Base-by-base conservation (phyloP, 345 rosid species). In the Viola odorata region DNA sequence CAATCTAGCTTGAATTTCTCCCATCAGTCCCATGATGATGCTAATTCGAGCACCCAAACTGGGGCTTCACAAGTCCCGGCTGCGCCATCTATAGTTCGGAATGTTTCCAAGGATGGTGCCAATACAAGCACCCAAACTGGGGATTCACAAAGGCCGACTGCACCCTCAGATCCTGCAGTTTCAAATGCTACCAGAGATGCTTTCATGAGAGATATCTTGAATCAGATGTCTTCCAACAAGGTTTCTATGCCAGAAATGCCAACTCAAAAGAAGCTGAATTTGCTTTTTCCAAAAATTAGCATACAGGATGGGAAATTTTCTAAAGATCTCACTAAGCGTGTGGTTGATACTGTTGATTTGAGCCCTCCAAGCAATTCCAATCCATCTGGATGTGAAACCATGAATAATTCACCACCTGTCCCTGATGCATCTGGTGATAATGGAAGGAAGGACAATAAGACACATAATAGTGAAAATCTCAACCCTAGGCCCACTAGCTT, bases 331-430 rank as follows among this genome's bases (percentile, higher is more conserved):
- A 15, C 62, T 3, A 11, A 42, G 8, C 45, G 58, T 62, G 52
- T 12, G 15, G 50, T 73, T 37, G 38, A 59, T 53, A 51, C 74
- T 41, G 70, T 81, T 68, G 76, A 84, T 73, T 57, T 79, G 70
- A 81, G 42, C 13, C 76, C 77, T 55, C 2, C 63, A 45, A 36
- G 58, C 61, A 76, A 65, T 47, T 48, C 53, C 41, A 61, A 48
- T 71, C 66, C 58, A 2, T 40, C 45, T 53, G 73, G 67, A 66
- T 36, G 37, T 38, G 10, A 61, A 62, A 11, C 32, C 32, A 23
- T 36, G 13, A 23, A 50, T 14, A 12, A 14, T 48, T 53, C 5
- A 5, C 17, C 62, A 11, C 47, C 52, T 66, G 61, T 6, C 8
- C 39, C 45, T 14, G 16, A 32, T 41, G 5, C 16, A 51, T 44